Evolutionary conservation across 1,284 basidiomycete genomes (phyloP), one percentile per base, ranked within the genome.

Genomic region (Sparassis latifolia): DNA sequence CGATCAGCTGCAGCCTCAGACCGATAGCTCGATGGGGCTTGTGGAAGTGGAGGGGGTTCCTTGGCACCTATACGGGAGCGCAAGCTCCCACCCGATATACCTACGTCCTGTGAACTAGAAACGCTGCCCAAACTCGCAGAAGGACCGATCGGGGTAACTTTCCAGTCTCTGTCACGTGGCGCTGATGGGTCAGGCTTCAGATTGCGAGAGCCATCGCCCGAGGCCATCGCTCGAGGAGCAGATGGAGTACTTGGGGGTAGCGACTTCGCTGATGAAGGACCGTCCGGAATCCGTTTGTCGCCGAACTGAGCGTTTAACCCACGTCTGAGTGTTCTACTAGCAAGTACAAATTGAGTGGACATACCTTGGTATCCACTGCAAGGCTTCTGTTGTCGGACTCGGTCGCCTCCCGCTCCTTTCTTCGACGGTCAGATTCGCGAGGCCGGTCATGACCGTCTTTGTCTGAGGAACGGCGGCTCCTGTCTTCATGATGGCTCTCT

Each of bases 401-500:
- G 44, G 71, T 64, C 9, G 54, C 66, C 43, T 84, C 86, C 41
- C 81, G 78, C 47, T 89, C 86, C 50, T 68, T 69, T 53, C 84
- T 78, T 44, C 86, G 77, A 55, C 85, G 71, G 48, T 89, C 86
- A 2, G 81, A 77, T 12, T 88, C 86, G 42, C 83, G 76, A 28
- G 64, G 69, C 51, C 84, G 74, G 28, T 87, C 85, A 52, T 82
- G 77, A 12, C 74, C 66, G 33, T 86, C 85, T 63, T 86, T 86
- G 42, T 88, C 86, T n/a, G 75, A 70, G n/a, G 70, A 70, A 42
- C 86, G 77, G 33, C 84, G 78, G 55, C 67, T 69, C 38, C 86
- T 74, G 33, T 89, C 86, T 52, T 89, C 86, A 50, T 86, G 78
- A 60, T 88, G 83, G 31, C 77, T 69, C 5, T 89, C 86, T 62